Conservation (phyloP, 139 green algal species). For the Micromonas commoda region DNA sequence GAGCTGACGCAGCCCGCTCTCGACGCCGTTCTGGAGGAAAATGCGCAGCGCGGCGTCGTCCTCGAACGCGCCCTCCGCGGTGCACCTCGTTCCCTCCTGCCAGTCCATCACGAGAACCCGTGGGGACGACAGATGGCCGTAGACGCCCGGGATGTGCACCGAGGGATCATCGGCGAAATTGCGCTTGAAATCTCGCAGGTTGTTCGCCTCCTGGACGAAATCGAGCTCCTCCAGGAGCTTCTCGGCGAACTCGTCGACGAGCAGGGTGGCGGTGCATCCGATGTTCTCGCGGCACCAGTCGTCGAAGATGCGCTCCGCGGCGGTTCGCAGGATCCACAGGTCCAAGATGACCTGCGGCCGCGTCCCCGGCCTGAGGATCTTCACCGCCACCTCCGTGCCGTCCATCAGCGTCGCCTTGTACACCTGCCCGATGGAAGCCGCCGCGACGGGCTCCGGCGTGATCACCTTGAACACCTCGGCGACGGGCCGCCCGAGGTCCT, state of each 20-base stretch:
- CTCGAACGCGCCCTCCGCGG: constrained; percentile 40
- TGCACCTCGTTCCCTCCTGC: constrained; percentile 89
- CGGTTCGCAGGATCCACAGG: constrained; percentile 73
- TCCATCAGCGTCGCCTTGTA: constrained; percentile 60
- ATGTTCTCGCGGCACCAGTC: constrained; percentile 51
- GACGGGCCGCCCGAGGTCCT: constrained; percentile 62
- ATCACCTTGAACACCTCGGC: constrained; percentile 76
- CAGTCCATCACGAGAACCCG: constrained; percentile 94
- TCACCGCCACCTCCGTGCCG: constrained; percentile 82
- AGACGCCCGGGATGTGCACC: constrained; percentile 90
- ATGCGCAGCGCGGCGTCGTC: constrained; percentile 17
- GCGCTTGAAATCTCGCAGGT: constrained; percentile 78
- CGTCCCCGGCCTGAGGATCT: constrained; percentile 79
- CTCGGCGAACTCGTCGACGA: constrained; percentile 96
- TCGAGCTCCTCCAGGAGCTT: constrained; percentile 97
- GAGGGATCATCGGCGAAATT: constrained; percentile 76
- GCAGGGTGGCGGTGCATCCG: constrained; percentile 79
- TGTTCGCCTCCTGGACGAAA: constrained; percentile 80
- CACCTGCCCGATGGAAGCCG: constrained; percentile 57
- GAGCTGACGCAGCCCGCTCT: constrained; percentile 85
- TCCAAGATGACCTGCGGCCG: constrained; percentile 75
- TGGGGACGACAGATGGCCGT: constrained; percentile 63
- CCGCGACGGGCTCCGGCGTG: constrained; percentile 78
- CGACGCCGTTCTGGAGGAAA: constrained; percentile 61
- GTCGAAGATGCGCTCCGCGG: constrained; percentile 58